Conservation (phyloP, 177 flowering plant genomes). For the Tripterygium wilfordii region DNA sequence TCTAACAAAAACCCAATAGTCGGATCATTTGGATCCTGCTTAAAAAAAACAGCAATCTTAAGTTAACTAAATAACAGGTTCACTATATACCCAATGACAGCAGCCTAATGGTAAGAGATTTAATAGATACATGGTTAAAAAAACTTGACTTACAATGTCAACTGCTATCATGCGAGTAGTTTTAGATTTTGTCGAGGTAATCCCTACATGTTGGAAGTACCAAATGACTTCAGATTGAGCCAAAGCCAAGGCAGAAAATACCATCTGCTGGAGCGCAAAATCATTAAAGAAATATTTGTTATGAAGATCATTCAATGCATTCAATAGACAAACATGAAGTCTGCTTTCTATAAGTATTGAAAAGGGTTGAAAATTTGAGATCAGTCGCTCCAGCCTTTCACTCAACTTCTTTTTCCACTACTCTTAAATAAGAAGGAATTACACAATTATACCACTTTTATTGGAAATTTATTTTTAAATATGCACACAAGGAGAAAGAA, state of each 20-base stretch:
- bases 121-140: background rate
- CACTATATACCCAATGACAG: background rate
- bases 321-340: no score
- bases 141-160: conserved; percentile 58
- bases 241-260: conserved; percentile 94
- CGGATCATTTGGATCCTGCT: conserved; percentile 95
- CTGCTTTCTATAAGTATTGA: no score
- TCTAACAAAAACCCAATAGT: conserved; percentile 92
- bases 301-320: no score
- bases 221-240: conserved; percentile 86
- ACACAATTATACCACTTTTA: no score
- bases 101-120: background rate
- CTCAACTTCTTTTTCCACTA: no score
- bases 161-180: conserved; percentile 52
- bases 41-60: conserved; percentile 8
- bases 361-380: no score
- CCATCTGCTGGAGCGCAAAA: conserved; percentile 58
- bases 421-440: no score
- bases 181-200: conserved; percentile 79
- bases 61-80: conserved; percentile 1
- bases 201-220: conserved; percentile 95
- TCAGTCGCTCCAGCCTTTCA: no score
- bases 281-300: conserved; percentile 1
- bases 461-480: no score
- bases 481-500: no score